Conservation (phyloP, 208 protist species). For the Spongospora subterranea region DNA sequence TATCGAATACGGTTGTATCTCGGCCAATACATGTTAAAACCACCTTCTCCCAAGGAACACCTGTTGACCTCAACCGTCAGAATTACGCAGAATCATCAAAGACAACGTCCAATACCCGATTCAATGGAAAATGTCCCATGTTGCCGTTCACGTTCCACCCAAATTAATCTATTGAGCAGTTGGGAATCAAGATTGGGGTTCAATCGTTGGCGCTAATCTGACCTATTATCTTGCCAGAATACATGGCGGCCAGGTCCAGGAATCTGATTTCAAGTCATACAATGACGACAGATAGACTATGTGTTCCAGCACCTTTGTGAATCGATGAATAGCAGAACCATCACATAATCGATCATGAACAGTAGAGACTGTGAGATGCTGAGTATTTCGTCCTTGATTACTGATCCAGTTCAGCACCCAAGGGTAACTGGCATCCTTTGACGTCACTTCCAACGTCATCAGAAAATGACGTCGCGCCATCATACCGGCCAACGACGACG, state of each 20-base stretch:
- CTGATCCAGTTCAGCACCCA: slow-evolving; percentile 53
- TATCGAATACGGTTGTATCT: slow-evolving; percentile 31
- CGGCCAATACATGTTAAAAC: neutral
- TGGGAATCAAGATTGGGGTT: too few species aligned
- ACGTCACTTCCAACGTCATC: slow-evolving; percentile 61
- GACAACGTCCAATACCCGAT: too few species aligned
- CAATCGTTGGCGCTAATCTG: too few species aligned
- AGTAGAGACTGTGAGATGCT: neutral
- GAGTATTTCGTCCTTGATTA: neutral
- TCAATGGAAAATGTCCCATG: neutral
- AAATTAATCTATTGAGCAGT: neutral
- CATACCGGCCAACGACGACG: neutral
- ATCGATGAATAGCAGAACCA: neutral
- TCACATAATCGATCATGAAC: neutral
- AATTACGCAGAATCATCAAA: too few species aligned
- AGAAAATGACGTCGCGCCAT: slow-evolving; percentile 61
- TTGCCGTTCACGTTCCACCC: slow-evolving; percentile 11
- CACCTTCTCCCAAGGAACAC: slow-evolving; percentile 54
- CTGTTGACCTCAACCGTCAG: too few species aligned
- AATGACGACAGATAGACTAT: neutral
- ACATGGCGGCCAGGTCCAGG: neutral
- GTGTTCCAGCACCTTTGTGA: neutral
- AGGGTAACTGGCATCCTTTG: slow-evolving; percentile 57
- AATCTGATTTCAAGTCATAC: neutral
- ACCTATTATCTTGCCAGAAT: neutral